Base-by-base conservation (phyloP, 1,284 basidiomycete species). In the Ustilago lituana region DNA sequence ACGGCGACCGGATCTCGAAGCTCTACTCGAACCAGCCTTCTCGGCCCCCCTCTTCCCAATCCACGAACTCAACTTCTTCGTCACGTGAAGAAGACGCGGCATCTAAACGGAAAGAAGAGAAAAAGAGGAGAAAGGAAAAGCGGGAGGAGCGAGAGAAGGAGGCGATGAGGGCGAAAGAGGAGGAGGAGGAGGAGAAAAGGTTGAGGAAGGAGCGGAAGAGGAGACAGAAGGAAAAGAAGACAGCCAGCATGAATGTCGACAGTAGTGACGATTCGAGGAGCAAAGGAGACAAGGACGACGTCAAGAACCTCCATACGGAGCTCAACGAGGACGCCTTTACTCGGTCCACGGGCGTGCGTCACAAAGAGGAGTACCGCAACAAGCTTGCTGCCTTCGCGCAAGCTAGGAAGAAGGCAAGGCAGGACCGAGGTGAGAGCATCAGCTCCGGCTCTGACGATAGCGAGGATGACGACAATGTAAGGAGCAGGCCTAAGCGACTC, bases 311-410 rank as follows among this genome's bases (percentile, higher is more conserved):
- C 6, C 53, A 41, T 9, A 65, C 63, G 17, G 50, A 72, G 32
- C 51, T 74, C 33, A 74, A 74, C 50, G 67, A 64, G n/a, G 64
- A 74, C 47, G 68, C 72, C 0, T 62, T 72, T 39, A 59, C 57
- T 17, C 54, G 72, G 0, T 72, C 68, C 2, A 67, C 72, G 0
- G 72, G 56, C 4, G 40, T 51, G 2, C 35, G 56, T 10, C 55
- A 64, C 26, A 71, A 72, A 38, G 63, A 67, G 14, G 54, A 58
- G 19, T 71, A 49, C 20, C 38, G 59, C 15, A 65, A 47, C 33
- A 54, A 62, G 53, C 51, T 71, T 5, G 68, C 53, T 5, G 44
- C 32, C n/a, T 49, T 71, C 20, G 19, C 48, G 2, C 35, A 61
- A 43, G 62, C 63, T 11, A 55, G 68, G 23, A 50, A 55, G 51